These are phyloP conservation scores for Exserohilum rostratum DNA, from an alignment of 2,329 filamentous ascomycete genomes.

Conservation along the genomic window DNA sequence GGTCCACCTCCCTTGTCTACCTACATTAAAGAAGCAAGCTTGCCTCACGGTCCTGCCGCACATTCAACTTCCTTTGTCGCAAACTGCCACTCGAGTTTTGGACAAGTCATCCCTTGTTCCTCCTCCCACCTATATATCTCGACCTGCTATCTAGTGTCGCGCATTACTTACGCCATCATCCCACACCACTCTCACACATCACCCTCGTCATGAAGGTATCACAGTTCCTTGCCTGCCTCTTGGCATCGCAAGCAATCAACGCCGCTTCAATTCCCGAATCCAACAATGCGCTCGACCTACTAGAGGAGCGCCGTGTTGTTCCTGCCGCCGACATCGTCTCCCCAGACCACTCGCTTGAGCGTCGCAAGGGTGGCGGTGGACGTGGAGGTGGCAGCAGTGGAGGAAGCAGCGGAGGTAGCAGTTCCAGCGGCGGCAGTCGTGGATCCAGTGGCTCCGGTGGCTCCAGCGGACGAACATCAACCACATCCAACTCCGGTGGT, in stretches of 20 bases:
- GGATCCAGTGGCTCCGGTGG: constrained; percentile 9
- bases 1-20: background rate
- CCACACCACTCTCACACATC: constrained; percentile 10
- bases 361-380: constrained; percentile 49
- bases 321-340: constrained; percentile 32
- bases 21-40: constrained; percentile 15
- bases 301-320: constrained; percentile 24
- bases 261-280: constrained; percentile 38
- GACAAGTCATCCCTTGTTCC: constrained; percentile 3
- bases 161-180: constrained; percentile 3
- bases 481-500: constrained; percentile 44
- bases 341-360: constrained; percentile 43
- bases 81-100: constrained; percentile 9
- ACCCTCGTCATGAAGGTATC: constrained; percentile 35
- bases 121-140: background rate
- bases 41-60: constrained; percentile 5
- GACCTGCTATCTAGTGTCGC: constrained; percentile 7
- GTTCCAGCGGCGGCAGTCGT: background rate
- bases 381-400: constrained; percentile 36
- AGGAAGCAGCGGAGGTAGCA: constrained; percentile 21
- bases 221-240: constrained; percentile 28
- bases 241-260: constrained; percentile 29
- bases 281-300: constrained; percentile 30
- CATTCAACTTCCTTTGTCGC: constrained; percentile 1
- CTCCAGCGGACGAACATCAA: constrained; percentile 24